Evolutionary conservation across 2,329 filamentous ascomycete species (phyloP).

Genomic region (Ophiostoma tasmaniense): DNA sequence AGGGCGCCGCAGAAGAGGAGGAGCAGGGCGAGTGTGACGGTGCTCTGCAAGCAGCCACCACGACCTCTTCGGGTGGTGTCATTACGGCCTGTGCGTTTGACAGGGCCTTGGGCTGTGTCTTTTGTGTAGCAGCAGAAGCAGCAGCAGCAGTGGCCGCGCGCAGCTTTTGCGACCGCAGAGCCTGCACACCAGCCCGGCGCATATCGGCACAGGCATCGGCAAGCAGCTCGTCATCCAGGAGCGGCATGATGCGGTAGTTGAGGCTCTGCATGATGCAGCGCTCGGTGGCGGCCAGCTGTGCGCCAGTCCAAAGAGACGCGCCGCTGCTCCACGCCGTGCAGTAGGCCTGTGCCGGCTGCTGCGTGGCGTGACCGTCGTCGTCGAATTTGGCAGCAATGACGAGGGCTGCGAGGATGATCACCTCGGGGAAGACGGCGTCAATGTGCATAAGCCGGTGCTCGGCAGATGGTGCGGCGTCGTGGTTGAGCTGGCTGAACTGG

Average conservation of each 20-base stretch:
- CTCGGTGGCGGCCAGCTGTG: conserved; percentile 57
- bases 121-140: neutral
- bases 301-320: conserved; percentile 43
- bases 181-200: conserved; percentile 43
- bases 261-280: conserved; percentile 56
- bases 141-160: neutral
- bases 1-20: no score
- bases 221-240: conserved; percentile 49
- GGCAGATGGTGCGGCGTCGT: conserved; percentile 21
- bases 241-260: conserved; percentile 53
- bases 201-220: conserved; percentile 55
- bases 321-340: conserved; percentile 39
- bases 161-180: conserved; percentile 13
- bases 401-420: conserved; percentile 55
- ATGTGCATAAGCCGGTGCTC: conserved; percentile 41
- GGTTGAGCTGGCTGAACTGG: neutral
- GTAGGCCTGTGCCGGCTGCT: conserved; percentile 47
- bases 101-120: neutral
- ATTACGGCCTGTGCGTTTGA: neutral
- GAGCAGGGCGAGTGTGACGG: neutral
- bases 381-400: conserved; percentile 59
- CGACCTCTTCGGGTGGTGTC: neutral
- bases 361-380: conserved; percentile 51
- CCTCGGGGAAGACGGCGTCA: conserved; percentile 52
- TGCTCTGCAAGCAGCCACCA: neutral